Conservation (phyloP, 768 basidiomycete species). For the Flagelloscypha sp. region DNA sequence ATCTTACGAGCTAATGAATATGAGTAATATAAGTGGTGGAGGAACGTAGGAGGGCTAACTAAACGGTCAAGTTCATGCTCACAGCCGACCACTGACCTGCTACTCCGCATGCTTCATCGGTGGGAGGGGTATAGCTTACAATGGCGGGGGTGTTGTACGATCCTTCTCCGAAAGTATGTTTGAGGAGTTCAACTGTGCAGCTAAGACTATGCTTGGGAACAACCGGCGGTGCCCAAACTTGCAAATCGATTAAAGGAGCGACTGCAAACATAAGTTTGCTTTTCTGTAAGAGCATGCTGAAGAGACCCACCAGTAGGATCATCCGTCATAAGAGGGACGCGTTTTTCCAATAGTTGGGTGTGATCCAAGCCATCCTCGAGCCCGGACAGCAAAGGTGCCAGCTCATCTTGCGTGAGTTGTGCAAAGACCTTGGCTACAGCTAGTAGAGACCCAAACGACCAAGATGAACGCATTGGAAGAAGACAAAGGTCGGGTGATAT, state of each 20-base stretch:
- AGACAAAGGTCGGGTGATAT: too few relatives aligned
- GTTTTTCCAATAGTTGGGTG: conserved; percentile 9
- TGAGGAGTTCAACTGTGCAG: conserved; percentile 18
- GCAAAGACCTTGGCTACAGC: too few relatives aligned
- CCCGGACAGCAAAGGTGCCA: conserved; percentile 16
- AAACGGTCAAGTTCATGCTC: conserved; percentile 50
- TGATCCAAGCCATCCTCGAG: conserved; percentile 4
- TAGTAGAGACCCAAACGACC: too few relatives aligned
- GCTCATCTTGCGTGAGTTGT: conserved; percentile 16
- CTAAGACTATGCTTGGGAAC: conserved; percentile 16
- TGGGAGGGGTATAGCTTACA: conserved; percentile 36
- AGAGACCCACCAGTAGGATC: too few relatives aligned
- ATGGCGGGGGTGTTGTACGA: conserved; percentile 21
- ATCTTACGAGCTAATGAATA: too few relatives aligned
- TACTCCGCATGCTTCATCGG: conserved; percentile 36
- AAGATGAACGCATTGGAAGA: too few relatives aligned
- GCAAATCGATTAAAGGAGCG: conserved; percentile 21
- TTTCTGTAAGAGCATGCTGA: too few relatives aligned
- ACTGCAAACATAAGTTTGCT: too few relatives aligned
- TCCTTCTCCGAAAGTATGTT: conserved; percentile 22
- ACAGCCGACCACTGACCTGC: conserved; percentile 53
- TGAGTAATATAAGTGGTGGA: too few relatives aligned
- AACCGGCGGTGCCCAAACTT: conserved; percentile 23
- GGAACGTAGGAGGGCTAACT: conserved; percentile 22
- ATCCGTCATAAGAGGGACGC: conserved; percentile 21